phyloP scores from a whole-genome alignment of 139 green algal species.

The Tetradesmus lagerheimii region DNA sequence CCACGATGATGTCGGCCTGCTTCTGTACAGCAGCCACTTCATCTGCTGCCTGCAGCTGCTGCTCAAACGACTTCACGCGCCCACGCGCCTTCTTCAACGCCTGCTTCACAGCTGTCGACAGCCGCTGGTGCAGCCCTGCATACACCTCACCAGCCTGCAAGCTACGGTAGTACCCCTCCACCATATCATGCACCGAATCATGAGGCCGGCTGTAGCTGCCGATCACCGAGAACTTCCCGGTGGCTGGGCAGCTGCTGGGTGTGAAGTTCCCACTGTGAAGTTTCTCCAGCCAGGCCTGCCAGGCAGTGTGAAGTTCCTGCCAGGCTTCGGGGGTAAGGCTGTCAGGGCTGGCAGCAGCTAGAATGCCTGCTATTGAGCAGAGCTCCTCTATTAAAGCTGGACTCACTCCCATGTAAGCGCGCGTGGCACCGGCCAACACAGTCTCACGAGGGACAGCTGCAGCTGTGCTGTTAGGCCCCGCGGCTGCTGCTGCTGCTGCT shows the following conservation, averaged over 20 bases:
- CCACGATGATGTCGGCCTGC: conserved; percentile 83
- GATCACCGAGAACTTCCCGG: conserved; percentile 66
- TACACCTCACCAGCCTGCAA: conserved; percentile 65
- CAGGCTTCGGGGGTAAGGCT: conserved; percentile 56
- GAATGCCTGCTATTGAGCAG: conserved; percentile 54
- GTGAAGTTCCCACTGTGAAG: conserved; percentile 56
- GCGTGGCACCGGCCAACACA: conserved; percentile 51
- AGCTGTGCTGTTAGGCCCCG: not conserved
- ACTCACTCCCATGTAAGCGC: conserved; percentile 79
- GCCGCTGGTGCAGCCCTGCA: conserved; percentile 59
- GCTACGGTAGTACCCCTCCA: conserved; percentile 70
- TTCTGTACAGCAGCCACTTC: conserved; percentile 64
- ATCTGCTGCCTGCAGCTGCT: conserved; percentile 61
- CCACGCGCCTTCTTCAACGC: conserved; percentile 61
- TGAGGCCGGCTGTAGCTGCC: conserved; percentile 49
- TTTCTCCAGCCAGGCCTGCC: conserved; percentile 66
- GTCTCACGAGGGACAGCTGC: not conserved
- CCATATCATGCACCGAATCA: conserved; percentile 58
- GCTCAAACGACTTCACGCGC: conserved; percentile 51
- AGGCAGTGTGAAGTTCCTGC: conserved; percentile 64
- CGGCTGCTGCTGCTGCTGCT: conserved; percentile 22
- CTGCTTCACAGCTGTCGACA: conserved; percentile 53
- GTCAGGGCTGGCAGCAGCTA: not conserved
- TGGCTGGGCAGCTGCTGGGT: conserved; percentile 41
- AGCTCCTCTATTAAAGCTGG: conserved; percentile 75